Base-by-base conservation (phyloP, 495 filamentous ascomycete species). In the Neurospora sp. region DNA sequence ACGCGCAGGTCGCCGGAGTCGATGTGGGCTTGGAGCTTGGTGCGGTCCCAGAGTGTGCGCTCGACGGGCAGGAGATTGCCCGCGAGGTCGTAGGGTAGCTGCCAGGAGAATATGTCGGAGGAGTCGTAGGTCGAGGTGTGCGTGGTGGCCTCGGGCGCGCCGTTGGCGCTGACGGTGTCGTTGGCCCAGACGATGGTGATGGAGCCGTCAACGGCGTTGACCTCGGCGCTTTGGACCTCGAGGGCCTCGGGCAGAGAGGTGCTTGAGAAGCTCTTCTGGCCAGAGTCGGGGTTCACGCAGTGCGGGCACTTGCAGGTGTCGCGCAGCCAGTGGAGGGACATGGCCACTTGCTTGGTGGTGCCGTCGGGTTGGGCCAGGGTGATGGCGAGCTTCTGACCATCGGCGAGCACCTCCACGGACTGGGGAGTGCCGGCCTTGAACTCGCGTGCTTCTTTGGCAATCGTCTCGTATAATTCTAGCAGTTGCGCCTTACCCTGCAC, bases 211-310 rank as follows among this genome's bases (percentile, higher is more conserved):
- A 74, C 76, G 8, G 82, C 75, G 27, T 62, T 62, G 4, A 76
- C 2, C 8, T 78, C 20, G 7, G 84, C 76, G 9, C 75, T 70
- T 12, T 75, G 71, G 3, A 88, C 80, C 12, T 73, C 39, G 69
- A 93, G 88, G 16, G 83, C 37, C 3, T 75, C 7, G 0, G 92
- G 91, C 38, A 97, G 90, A 46, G 96, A 91, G 59, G 84, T 83
- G 0, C 91, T 92, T 35, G 90, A 86, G 81, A 95, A 94, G 39
- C 86, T 89, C 81, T 95, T 94, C 78, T 98, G 95, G 72, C 89
- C 91, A 0, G 93, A 94, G 71, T 91, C 87, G 2, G 88, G 87
- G 80, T 97, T 90, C 48, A 95, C 86, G 81, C 95, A 97, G 4
- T 31, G 75, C 4, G 85, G 78, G 76, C 95, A 97, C 44, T 84